Evolutionary conservation across 306 rosid species (phyloP).

Genomic region (Rosa rugosa): DNA sequence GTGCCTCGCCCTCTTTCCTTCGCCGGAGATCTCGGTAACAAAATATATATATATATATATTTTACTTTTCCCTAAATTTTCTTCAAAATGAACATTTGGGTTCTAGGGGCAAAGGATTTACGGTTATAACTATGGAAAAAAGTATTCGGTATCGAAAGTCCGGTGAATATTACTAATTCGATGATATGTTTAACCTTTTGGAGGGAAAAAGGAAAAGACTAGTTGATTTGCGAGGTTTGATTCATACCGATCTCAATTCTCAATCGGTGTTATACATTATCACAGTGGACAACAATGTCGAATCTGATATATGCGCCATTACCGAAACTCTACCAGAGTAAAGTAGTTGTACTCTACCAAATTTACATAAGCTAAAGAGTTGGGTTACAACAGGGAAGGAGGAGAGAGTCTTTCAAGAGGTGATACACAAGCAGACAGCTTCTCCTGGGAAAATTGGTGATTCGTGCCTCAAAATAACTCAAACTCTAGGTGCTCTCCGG

Average conservation of each 20-base stretch:
- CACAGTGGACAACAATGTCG: not conserved
- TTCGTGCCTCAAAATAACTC: conserved; percentile 58
- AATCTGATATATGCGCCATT: not conserved
- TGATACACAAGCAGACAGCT: conserved; percentile 32
- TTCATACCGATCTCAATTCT: not conserved
- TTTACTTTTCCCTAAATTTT: no score
- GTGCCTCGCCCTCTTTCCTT: no score
- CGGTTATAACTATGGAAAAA: no score
- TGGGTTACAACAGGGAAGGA: conserved; percentile 35
- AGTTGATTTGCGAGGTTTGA: not conserved
- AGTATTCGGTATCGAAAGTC: no score
- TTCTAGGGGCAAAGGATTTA: no score
- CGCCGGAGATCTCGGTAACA: no score
- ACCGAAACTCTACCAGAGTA: conserved; percentile 23
- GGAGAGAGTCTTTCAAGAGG: conserved; percentile 19
- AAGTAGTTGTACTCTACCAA: conserved; percentile 35
- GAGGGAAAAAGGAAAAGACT: not conserved
- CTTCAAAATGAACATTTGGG: no score
- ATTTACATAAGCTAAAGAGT: conserved; percentile 48
- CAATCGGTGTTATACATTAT: not conserved
- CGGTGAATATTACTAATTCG: no score
- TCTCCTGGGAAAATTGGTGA: conserved; percentile 23
- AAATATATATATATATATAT: no score
- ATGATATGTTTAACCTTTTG: not conserved
- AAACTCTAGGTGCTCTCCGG: conserved; percentile 73